phyloP scores from a whole-genome alignment of 345 rosid species.

The Dipteronia dyeriana region DNA sequence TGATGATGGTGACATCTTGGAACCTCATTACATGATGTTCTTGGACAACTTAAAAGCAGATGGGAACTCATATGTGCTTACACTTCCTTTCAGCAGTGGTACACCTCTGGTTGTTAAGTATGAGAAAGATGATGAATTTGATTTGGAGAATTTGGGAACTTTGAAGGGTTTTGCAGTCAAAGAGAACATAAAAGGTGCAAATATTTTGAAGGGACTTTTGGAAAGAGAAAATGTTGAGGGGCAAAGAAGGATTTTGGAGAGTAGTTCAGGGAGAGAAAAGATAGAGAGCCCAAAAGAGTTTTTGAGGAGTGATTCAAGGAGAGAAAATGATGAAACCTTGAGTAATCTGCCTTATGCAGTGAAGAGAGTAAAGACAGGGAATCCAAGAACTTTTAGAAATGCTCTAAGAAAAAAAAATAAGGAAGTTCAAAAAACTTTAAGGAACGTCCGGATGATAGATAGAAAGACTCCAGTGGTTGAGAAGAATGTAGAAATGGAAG shows the following conservation, averaged over 20 bases:
- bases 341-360: slow-evolving; percentile 1
- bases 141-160: background rate
- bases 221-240: slow-evolving; percentile 19
- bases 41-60: slow-evolving; percentile 36
- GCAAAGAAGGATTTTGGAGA: background rate
- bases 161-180: background rate
- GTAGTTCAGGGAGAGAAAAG: background rate
- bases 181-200: slow-evolving; percentile 3
- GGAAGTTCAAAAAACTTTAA: background rate
- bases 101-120: slow-evolving; percentile 26
- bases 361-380: background rate
- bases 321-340: slow-evolving; percentile 18
- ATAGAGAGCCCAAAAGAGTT: background rate
- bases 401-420: background rate
- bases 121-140: slow-evolving; percentile 6
- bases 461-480: slow-evolving; percentile 23
- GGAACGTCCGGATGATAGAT: background rate
- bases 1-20: slow-evolving; percentile 16
- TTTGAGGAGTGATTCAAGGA: slow-evolving; percentile 24
- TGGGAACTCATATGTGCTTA: slow-evolving; percentile 32
- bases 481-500: slow-evolving; percentile 17
- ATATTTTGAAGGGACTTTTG: slow-evolving; percentile 16
- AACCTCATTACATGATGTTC: slow-evolving; percentile 42
- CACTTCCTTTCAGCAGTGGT: slow-evolving; percentile 20
- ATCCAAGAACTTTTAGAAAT: background rate